These are phyloP conservation scores for Lasiosphaeriaceae sp. DNA, from an alignment of 495 filamentous ascomycete species.

Conservation along the genomic window DNA sequence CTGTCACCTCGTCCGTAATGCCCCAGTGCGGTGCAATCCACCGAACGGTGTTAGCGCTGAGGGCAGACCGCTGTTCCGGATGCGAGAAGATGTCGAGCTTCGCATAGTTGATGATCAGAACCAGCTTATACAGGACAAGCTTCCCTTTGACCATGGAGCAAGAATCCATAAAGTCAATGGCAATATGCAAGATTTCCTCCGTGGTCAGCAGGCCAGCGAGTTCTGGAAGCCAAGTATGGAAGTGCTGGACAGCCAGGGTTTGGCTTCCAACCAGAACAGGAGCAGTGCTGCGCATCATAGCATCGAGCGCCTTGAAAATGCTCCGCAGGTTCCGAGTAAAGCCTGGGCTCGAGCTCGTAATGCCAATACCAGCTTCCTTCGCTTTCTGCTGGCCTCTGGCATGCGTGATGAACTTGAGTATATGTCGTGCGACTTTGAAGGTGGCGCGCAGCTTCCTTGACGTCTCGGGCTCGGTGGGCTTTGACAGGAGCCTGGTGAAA, in stretches of 20 bases:
- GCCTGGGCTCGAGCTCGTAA: conserved; percentile 67
- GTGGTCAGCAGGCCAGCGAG: conserved; percentile 69
- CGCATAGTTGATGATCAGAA: conserved; percentile 87
- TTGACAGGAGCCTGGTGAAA: conserved; percentile 74
- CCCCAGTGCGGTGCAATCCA: conserved; percentile 98
- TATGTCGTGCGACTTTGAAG: conserved; percentile 89
- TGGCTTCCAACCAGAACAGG: conserved; percentile 88
- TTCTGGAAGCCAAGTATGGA: conserved; percentile 93
- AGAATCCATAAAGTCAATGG: conserved; percentile 89
- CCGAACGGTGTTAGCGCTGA: conserved; percentile 76
- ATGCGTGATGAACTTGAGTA: conserved; percentile 93
- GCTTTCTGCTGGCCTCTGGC: conserved; percentile 80
- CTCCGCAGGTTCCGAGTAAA: conserved; percentile 80
- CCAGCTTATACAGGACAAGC: conserved; percentile 88
- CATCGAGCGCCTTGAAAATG: conserved; percentile 86
- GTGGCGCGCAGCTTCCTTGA: conserved; percentile 83
- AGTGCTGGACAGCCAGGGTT: conserved; percentile 92
- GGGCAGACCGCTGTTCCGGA: conserved; percentile 64
- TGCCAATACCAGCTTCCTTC: conserved; percentile 86
- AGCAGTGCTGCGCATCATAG: conserved; percentile 79
- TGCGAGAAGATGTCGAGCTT: conserved; percentile 73
- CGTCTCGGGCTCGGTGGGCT: conserved; percentile 72
- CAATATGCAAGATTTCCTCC: conserved; percentile 85
- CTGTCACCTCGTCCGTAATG: conserved; percentile 61
- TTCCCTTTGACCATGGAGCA: conserved; percentile 86